Evolutionary conservation across 805 yeast genomes (phyloP), one percentile per base, ranked within the genome.

Genomic region (Saccharomycopsis sp.): DNA sequence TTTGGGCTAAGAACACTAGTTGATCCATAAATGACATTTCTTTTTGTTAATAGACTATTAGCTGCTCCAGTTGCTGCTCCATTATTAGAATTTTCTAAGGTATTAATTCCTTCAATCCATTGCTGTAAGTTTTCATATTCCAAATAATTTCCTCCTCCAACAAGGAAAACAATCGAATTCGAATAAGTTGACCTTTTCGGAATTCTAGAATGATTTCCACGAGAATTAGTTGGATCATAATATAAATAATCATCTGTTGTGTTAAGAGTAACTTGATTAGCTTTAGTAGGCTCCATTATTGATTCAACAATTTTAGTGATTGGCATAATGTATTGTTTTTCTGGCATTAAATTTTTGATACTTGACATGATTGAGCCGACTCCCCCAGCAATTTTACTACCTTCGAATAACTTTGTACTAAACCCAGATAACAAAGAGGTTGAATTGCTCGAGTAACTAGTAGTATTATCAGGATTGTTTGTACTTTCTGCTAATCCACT

Each of bases 91-190:
- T 21, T 18, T 37, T 57, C 62, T n/a, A n/a, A n/a, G 4, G 63
- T 50, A 30, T 54, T 55, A 34, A 48, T 56, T 34, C 64, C 50
- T 8, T 46, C 58, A 0, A 76, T 74, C 94, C 95, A 88, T 58
- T 88, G 95, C 59, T 85, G 94, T 54, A 92, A 70, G 54, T 89
- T 89, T 45, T 88, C 94, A 57, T 89, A 92, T 62, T 92, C 99
- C 47, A 84, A 63, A 57, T 87, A 92, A 59, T 85, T 88, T 36
- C 97, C 97, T 27, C 98, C 98, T 20, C 98, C 99, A 41, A 92
- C 88, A 39, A 88, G 85, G 58, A 92, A 92, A 17, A 92, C 95
- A 37, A 85, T 64, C 1, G 94, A 76, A 50, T 86, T 92, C 44
- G 76, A 76, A 58, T 84, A 86, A 9, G 79, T 65, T 50, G 79